phyloP scores from a whole-genome alignment of 148 eudicot species.

The Heliosperma pusillum region DNA sequence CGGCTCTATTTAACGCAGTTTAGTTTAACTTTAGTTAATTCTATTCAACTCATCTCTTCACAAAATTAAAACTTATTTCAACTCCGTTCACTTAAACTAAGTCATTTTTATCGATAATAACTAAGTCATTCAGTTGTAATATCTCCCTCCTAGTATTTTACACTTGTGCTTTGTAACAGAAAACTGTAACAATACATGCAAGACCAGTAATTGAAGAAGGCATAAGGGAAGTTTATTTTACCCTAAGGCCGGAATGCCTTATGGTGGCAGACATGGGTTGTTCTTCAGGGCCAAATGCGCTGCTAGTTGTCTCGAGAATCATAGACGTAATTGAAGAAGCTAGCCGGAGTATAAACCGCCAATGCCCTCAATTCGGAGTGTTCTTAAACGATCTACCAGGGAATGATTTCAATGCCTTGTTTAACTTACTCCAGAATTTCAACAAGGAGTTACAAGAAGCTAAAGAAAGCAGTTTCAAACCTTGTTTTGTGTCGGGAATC shows the following conservation, averaged over 20 bases:
- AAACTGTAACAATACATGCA: not conserved
- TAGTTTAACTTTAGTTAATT: too few relatives aligned
- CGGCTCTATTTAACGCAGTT: too few relatives aligned
- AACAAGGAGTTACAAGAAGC: not conserved
- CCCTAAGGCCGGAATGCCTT: not conserved
- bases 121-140: too few relatives aligned
- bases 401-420: conserved; percentile 44
- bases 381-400: conserved; percentile 34
- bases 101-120: too few relatives aligned
- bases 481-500: not conserved
- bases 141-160: too few relatives aligned
- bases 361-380: not conserved
- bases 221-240: not conserved
- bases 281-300: not conserved
- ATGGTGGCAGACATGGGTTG: not conserved
- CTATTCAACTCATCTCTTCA: too few relatives aligned
- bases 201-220: not conserved
- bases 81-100: too few relatives aligned
- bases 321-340: not conserved
- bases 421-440: conserved; percentile 17
- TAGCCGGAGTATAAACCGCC: not conserved
- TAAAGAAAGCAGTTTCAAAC: not conserved
- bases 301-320: not conserved
- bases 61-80: too few relatives aligned
- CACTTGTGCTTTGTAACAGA: not conserved